A percentile compares a stretch with the other conserved stretches of the same genome.
Evolutionary conservation across 2,329 filamentous ascomycete species (phyloP).

Genomic region (Monilinia fructigena): DNA sequence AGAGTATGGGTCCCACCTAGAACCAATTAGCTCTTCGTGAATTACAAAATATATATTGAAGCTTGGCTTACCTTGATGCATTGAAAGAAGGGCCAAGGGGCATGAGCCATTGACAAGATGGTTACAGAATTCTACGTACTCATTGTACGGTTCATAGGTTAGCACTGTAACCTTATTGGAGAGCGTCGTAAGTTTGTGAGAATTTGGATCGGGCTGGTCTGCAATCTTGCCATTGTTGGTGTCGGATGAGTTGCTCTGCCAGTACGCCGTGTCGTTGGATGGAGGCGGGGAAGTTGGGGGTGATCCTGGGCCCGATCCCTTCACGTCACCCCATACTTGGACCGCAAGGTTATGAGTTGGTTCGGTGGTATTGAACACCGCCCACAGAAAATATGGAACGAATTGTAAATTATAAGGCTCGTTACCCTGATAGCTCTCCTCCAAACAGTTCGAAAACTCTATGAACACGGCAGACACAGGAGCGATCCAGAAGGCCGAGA

Average conservation of each 20-base stretch:
- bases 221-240: conserved; percentile 71
- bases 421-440: conserved; percentile 56
- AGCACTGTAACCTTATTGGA: conserved; percentile 70
- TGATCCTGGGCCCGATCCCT: conserved; percentile 55
- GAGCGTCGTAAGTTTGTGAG: conserved; percentile 69
- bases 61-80: conserved; percentile 47
- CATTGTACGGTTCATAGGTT: conserved; percentile 68
- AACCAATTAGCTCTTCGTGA: conserved; percentile 15
- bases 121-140: conserved; percentile 64
- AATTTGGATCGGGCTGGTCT: conserved; percentile 45
- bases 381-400: conserved; percentile 71
- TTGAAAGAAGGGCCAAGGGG: conserved; percentile 71
- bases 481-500: conserved; percentile 35
- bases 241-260: conserved; percentile 56
- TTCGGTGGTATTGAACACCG: conserved; percentile 64
- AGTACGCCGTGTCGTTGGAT: conserved; percentile 53
- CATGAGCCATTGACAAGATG: conserved; percentile 62
- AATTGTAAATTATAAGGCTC: conserved; percentile 71
- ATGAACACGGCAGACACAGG: conserved; percentile 64
- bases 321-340: conserved; percentile 88
- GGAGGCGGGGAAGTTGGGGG: conserved; percentile 59
- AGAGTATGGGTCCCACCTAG: conserved; percentile 43
- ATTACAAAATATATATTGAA: not conserved
- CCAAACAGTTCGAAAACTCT: conserved; percentile 81
- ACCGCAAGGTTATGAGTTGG: conserved; percentile 67